Evolutionary conservation across 2,329 filamentous ascomycete species (phyloP), one percentile per base, ranked within the genome.

Genomic region (Pseudopyrenochaeta lycopersici): DNA sequence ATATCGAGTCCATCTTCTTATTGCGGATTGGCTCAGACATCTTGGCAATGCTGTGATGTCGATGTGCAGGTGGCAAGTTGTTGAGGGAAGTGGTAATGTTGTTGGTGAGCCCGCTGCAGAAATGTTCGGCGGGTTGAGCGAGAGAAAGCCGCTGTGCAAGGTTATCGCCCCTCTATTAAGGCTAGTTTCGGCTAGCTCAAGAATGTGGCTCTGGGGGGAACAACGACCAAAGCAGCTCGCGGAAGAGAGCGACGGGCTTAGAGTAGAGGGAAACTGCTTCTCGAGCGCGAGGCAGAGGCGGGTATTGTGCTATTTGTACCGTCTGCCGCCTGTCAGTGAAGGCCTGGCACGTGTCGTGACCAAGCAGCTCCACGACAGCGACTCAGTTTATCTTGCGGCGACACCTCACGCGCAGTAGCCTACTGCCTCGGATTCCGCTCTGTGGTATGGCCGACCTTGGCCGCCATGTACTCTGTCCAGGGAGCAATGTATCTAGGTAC

Each of bases 21-120:
- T 87, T 88, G 77, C 84, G 85, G 76, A 87, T 88, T 67, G 86
- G 86, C 74, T 88, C 86, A 75, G 86, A 87, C 86, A 89, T 89
- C 63, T 60, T 78, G 67, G 62, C 64, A 64, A 53, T 52, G 62
- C 55, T 56, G 55, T 61, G 66, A 57, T 60, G 62, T 63, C 57
- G 65, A 53, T 62, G 52, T 53, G 56, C 55, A 51, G 58, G 68
- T 64, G 61, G 66, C 65, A 58, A 60, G 67, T 67, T 68, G 70
- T 68, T 68, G 71, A 68, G 66, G 49, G 56, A 49, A 60, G 59
- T 54, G 62, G 60, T 60, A 64, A 54, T 60, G 65, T 68, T 65
- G 70, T 71, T 66, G 70, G 63, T 55, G 59, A 56, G 59, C 40
- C 46, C 54, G 45, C 56, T 68, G 68, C 68, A 73, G 68, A 72